A percentile compares a stretch with the other conserved stretches of the same genome.
These are phyloP conservation scores for Panaeolus papilionaceus DNA, from an alignment of 768 basidiomycete genomes.

Conservation along the genomic window DNA sequence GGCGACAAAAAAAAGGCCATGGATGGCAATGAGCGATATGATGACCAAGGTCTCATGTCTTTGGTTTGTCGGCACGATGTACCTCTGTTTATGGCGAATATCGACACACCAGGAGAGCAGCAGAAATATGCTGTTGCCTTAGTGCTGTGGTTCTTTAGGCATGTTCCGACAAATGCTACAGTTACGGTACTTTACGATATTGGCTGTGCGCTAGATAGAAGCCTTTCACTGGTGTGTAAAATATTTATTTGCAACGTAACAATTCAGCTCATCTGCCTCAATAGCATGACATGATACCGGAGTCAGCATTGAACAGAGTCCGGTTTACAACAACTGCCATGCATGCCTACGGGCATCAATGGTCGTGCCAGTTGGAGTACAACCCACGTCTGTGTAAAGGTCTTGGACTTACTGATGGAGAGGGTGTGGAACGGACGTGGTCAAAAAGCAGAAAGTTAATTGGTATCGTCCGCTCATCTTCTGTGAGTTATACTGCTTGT, in stretches of 20 bases:
- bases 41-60: conserved; percentile 43
- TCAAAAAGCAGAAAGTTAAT: conserved; percentile 41
- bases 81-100: conserved; percentile 44
- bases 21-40: conserved; percentile 28
- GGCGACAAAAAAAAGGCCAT: conserved; percentile 30
- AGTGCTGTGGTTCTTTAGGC: conserved; percentile 24
- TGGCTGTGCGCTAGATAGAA: conserved; percentile 40
- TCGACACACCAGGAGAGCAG: conserved; percentile 36
- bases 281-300: conserved; percentile 33
- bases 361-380: conserved; percentile 34
- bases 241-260: too few relatives aligned
- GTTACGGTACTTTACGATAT: conserved; percentile 39
- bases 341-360: too few relatives aligned
- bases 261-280: too few relatives aligned
- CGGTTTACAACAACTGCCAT: conserved; percentile 34
- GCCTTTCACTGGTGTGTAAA: conserved; percentile 35
- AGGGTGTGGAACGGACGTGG: conserved; percentile 43
- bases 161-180: conserved; percentile 34
- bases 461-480: conserved; percentile 34
- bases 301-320: conserved; percentile 25
- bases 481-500: too few relatives aligned
- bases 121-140: conserved; percentile 41
- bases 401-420: conserved; percentile 41
- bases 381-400: conserved; percentile 36
- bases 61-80: conserved; percentile 45